Evolutionary conservation across 768 basidiomycete genomes (phyloP).

Genomic region (Macrolepiota dolichaula): DNA sequence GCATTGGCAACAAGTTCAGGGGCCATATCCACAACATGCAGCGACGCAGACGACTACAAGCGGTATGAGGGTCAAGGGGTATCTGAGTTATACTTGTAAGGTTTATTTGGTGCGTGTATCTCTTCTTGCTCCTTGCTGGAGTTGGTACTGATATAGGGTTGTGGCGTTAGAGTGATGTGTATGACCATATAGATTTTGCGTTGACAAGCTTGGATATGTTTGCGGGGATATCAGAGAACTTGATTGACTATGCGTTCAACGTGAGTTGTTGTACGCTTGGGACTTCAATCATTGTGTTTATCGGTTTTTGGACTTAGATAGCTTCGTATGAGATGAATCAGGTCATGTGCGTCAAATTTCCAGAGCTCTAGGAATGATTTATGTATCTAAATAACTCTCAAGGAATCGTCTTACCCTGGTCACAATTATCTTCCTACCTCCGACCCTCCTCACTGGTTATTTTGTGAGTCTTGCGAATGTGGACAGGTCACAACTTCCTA

Average conservation of each 20-base stretch:
- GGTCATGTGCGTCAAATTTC: slow-evolving; percentile 43
- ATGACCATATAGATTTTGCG: slow-evolving; percentile 70
- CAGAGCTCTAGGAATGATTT: not conserved
- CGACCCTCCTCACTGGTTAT: slow-evolving; percentile 72
- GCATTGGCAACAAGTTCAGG: slow-evolving; percentile 17
- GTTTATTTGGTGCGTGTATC: slow-evolving; percentile 53
- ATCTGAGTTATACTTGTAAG: slow-evolving; percentile 61
- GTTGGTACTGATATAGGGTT: not conserved
- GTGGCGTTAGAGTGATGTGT: slow-evolving; percentile 56
- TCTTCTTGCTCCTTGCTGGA: not conserved
- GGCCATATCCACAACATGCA: too few species aligned
- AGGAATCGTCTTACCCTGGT: slow-evolving; percentile 66
- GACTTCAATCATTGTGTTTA: not conserved
- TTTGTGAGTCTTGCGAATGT: slow-evolving; percentile 43
- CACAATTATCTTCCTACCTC: slow-evolving; percentile 68
- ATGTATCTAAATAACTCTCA: not conserved
- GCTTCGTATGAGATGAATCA: slow-evolving; percentile 66
- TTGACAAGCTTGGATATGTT: slow-evolving; percentile 68
- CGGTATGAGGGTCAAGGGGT: slow-evolving; percentile 30
- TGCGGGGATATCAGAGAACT: slow-evolving; percentile 58
- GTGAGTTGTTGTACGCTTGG: slow-evolving; percentile 28
- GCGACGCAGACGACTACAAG: too few species aligned
- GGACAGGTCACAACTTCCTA: too few species aligned
- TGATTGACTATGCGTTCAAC: slow-evolving; percentile 72
- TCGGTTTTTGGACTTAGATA: slow-evolving; percentile 33